Evolutionary conservation across 2,329 filamentous ascomycete genomes (phyloP).

Genomic region (Xylariomycetidae sp.): DNA sequence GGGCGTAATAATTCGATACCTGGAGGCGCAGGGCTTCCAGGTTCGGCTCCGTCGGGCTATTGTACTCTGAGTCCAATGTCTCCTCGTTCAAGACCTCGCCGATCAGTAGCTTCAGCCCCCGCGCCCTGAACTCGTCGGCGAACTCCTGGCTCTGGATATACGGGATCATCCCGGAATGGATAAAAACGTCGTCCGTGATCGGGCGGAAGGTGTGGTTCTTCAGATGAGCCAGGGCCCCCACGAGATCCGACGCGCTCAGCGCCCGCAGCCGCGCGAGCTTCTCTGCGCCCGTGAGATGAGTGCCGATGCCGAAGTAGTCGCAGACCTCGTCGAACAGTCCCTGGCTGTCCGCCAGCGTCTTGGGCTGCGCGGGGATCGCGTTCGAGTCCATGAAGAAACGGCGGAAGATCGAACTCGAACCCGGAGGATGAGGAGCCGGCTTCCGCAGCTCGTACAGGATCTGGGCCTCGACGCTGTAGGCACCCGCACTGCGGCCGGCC

Average conservation of each 20-base stretch:
- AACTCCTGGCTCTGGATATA: slow-evolving; percentile 33
- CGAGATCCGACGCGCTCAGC: slow-evolving; percentile 19
- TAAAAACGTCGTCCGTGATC: slow-evolving; percentile 37
- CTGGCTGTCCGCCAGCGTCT: slow-evolving; percentile 30
- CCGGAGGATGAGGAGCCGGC: slow-evolving; percentile 6
- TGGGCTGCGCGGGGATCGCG: slow-evolving; percentile 40
- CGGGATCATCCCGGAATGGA: slow-evolving; percentile 32
- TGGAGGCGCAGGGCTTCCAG: slow-evolving; percentile 32
- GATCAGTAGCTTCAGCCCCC: slow-evolving; percentile 33
- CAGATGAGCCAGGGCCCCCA: slow-evolving; percentile 30
- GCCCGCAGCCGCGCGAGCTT: background rate
- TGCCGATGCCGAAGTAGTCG: slow-evolving; percentile 24
- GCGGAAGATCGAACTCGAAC: too few relatives aligned
- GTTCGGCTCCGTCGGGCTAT: slow-evolving; percentile 27
- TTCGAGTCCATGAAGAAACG: slow-evolving; percentile 41
- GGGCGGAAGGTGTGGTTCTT: slow-evolving; percentile 42
- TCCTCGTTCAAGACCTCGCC: slow-evolving; percentile 41
- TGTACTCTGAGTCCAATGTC: slow-evolving; percentile 37
- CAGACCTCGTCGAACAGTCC: slow-evolving; percentile 40
- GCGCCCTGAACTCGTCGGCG: slow-evolving; percentile 30
- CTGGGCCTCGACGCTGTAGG: slow-evolving; percentile 38
- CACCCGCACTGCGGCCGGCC: slow-evolving; percentile 38
- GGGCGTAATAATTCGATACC: slow-evolving; percentile 39
- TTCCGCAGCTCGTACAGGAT: slow-evolving; percentile 32
- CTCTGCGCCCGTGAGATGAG: slow-evolving; percentile 7